phyloP scores from a whole-genome alignment of 164 flowering plant species.

The Echeveria elegans region DNA sequence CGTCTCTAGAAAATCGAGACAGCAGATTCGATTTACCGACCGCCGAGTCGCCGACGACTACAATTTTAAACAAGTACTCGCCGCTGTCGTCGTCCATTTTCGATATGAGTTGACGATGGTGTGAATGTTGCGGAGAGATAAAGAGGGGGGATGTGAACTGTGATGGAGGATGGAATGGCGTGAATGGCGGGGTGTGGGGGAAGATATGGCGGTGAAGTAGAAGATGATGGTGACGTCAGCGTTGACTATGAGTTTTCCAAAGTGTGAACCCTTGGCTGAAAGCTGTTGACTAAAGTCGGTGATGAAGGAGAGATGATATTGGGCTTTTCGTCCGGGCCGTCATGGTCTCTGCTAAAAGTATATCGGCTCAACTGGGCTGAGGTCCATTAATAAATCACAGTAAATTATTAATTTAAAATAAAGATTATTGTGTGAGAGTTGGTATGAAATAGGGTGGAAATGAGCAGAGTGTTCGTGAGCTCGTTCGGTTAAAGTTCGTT shows the following conservation, averaged over 20 bases:
- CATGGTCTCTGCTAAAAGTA: too few species aligned
- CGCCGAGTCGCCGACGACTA: slow-evolving; percentile 1
- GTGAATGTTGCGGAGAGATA: background rate
- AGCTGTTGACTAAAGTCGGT: background rate
- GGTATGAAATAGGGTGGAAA: too few species aligned
- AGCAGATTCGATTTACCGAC: slow-evolving; percentile 3
- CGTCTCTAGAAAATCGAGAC: slow-evolving; percentile 2
- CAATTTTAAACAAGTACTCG: slow-evolving; percentile 3
- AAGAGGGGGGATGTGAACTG: background rate
- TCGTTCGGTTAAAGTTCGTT: too few species aligned
- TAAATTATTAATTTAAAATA: too few species aligned
- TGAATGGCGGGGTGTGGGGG: background rate
- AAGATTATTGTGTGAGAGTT: too few species aligned
- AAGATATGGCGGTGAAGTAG: background rate
- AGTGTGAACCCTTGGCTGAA: background rate
- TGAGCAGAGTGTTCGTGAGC: too few species aligned
- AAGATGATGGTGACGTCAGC: background rate
- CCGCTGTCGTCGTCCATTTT: slow-evolving; percentile 6
- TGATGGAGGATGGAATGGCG: too few species aligned
- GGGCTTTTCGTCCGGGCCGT: background rate
- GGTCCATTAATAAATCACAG: too few species aligned
- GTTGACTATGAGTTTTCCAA: background rate
- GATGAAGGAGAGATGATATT: background rate
- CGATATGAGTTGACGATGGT: background rate
- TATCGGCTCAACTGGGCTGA: too few species aligned